Conservation (phyloP, 2,329 filamentous ascomycete genomes). For the Colletotrichum neosansevieriae region DNA sequence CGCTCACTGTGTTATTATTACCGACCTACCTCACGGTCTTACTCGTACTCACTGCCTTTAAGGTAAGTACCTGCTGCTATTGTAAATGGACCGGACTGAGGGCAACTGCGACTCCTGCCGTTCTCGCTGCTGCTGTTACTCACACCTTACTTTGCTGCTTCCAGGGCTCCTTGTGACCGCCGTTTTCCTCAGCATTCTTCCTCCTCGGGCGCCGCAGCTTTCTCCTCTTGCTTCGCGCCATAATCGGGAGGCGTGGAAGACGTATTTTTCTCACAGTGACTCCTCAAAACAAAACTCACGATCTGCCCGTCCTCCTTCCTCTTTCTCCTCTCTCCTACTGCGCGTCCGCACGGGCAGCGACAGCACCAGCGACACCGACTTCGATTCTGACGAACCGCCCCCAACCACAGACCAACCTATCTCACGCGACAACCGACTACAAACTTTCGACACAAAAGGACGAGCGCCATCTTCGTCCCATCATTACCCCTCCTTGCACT, state of each 20-base stretch:
- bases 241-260: neutral
- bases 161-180: slow-evolving; percentile 31
- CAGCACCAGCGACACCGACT: neutral
- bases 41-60: neutral
- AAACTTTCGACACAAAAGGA: slow-evolving; percentile 17
- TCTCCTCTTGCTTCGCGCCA: neutral
- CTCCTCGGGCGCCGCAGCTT: slow-evolving; percentile 5
- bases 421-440: slow-evolving; percentile 15
- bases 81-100: neutral
- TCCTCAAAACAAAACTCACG: slow-evolving; percentile 33
- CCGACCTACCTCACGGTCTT: neutral
- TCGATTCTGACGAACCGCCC: neutral
- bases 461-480: slow-evolving; percentile 34
- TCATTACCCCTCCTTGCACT: slow-evolving; percentile 22
- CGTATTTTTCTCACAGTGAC: slow-evolving; percentile 19
- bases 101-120: too few relatives aligned
- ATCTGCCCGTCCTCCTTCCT: slow-evolving; percentile 16
- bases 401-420: slow-evolving; percentile 36
- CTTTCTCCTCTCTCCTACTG: neutral
- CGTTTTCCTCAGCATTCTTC: slow-evolving; percentile 21
- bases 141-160: slow-evolving; percentile 21
- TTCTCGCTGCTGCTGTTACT: too few relatives aligned
- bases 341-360: slow-evolving; percentile 32
- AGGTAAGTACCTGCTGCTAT: neutral
- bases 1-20: slow-evolving; percentile 26